Evolutionary conservation across 2,329 filamentous ascomycete genomes (phyloP), one percentile per base, ranked within the genome.

Genomic region (Penicillium sp.): DNA sequence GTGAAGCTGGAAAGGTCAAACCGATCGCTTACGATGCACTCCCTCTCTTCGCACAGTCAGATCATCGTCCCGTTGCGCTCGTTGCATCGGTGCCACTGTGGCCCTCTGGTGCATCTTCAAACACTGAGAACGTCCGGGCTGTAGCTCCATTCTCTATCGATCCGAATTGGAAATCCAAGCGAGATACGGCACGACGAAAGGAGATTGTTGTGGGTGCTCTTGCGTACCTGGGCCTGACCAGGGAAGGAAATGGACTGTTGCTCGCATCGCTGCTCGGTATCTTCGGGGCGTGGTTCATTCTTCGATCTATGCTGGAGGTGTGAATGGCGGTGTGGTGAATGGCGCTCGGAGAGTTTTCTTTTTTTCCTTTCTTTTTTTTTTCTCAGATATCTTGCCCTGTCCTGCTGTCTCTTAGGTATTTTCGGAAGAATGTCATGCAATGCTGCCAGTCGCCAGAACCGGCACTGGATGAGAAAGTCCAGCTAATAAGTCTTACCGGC

Each of bases 11-110:
- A 4, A 52, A 53, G 19, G 76, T 88, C n/a, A 68, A 72, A 22
- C 74, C 81, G 3, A 70, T 77, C 26, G 72, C 69, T 22, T 97
- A 97, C 67, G 77, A 82, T 15, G 81, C 86, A 15, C 74, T 97
- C 26, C 88, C 90, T 1, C 72, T 94, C 2, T 79, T 94, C 53
- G 76, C 80, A n/a, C 87, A 84, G 8, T 93, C 87, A 47, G 93
- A 98, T 66, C 93, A 98, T 69, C 81, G 88, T 28, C 79, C 89
- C 6, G 93, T 97, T 3, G 86, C 82, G 42, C 74, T 95, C 22
- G 80, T 85, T 4, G 75, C 83, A 7, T 72, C 74, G 0, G 77
- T 96, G 15, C 84, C 87, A 1, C 70, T 88, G 6, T 57, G 64
- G 13, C 54, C 68, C 28, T 33, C 41, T 9, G 6, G 64, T 72